These are phyloP conservation scores for Lactarius evosmus DNA, from an alignment of 768 basidiomycete species.

Conservation along the genomic window DNA sequence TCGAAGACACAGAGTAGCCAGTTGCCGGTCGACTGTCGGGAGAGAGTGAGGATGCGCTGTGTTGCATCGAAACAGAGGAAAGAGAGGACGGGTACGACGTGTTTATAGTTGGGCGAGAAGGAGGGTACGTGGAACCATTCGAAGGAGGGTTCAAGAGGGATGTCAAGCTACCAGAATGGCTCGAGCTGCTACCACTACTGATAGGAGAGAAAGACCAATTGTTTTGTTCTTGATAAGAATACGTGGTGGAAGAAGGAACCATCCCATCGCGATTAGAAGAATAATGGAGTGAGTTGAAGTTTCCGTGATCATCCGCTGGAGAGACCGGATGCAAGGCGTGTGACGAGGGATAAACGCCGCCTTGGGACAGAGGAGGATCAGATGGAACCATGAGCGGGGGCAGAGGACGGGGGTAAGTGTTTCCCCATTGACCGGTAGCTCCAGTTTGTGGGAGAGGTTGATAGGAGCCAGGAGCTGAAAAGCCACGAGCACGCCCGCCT, in stretches of 20 bases:
- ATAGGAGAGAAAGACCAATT: slow-evolving; percentile 47
- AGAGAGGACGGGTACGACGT: slow-evolving; percentile 55
- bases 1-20: slow-evolving; percentile 81
- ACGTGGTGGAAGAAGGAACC: slow-evolving; percentile 55
- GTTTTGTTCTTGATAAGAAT: slow-evolving; percentile 59
- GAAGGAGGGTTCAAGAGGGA: slow-evolving; percentile 70
- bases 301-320: slow-evolving; percentile 65
- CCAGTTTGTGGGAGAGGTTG: slow-evolving; percentile 62
- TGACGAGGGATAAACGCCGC: slow-evolving; percentile 57
- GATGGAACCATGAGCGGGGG: slow-evolving; percentile 84
- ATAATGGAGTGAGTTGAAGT: slow-evolving; percentile 41
- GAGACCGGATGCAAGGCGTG: slow-evolving; percentile 66
- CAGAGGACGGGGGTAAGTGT: slow-evolving; percentile 51
- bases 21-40: slow-evolving; percentile 85
- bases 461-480: slow-evolving; percentile 80
- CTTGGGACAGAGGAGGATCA: slow-evolving; percentile 60
- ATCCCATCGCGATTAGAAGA: slow-evolving; percentile 36
- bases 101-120: slow-evolving; percentile 62
- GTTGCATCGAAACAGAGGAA: slow-evolving; percentile 46
- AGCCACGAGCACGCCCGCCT: slow-evolving; percentile 61
- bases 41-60: slow-evolving; percentile 66
- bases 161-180: slow-evolving; percentile 70
- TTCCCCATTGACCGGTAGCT: slow-evolving; percentile 53
- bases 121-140: slow-evolving; percentile 43
- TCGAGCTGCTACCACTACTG: slow-evolving; percentile 53